Evolutionary conservation across 495 filamentous ascomycete species (phyloP), one percentile per base, ranked within the genome.

Genomic region (Penicillium simplicissimum): DNA sequence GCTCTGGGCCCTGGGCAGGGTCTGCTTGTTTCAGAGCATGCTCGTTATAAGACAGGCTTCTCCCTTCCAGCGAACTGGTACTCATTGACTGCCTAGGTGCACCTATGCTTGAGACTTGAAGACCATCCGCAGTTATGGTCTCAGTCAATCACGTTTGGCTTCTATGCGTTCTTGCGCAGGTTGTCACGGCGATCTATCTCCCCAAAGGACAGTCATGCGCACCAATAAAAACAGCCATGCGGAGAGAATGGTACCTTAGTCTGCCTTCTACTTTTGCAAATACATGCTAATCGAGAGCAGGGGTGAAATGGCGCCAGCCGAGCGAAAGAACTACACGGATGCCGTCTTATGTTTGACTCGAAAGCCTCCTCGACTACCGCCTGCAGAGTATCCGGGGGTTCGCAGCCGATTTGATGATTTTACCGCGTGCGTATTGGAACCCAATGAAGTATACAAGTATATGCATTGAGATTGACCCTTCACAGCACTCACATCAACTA

Each of bases 341-440:
- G 81, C 83, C 4, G 70, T 85, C 0, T 67, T 67, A 42, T 86
- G 84, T 64, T 66, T 85, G 53, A 73, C 73, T 60, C 70, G 75
- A 48, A 59, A 72, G 17, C 81, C 82, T 0, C 64, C 81, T 35
- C 72, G 70, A 31, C 70, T 77, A 7, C 69, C 76, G 33, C 71
- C 71, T n/a, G 62, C 64, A 37, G 69, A 75, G 35, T 82, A 75
- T 55, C 82, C 84, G 0, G 83, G 82, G 4, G 82, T 81, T 7
- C 58, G 75, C 42, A 78, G 69, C 59, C 80, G 83, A 3, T 81
- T 74, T n/a, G 82, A 85, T 62, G 84, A 86, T 55, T 87, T 85
- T 59, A 80, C 82, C 36, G 79, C 79, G 59, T 81, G 10, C 23
- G 51, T 53, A 33, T 34, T 17, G 17, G 28, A 1, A 31, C n/a